Evolutionary conservation across 305 asterid genomes (phyloP).

Genomic region (Vinca major): DNA sequence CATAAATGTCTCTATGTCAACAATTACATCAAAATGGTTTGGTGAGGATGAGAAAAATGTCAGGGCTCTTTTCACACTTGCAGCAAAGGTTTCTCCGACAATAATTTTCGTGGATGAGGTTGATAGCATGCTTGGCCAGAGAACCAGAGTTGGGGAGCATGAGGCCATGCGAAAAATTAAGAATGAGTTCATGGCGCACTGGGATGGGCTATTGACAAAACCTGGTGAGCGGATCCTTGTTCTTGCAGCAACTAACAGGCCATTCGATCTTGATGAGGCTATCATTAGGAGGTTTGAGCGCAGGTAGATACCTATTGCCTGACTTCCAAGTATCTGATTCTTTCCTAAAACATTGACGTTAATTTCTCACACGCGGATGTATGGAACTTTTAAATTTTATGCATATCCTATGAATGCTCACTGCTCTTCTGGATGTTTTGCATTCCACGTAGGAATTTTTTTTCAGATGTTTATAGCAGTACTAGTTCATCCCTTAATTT

Average conservation of each 20-base stretch:
- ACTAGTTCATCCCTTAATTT: not conserved
- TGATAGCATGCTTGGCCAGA: slow-evolving; percentile 97
- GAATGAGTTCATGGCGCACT: slow-evolving; percentile 87
- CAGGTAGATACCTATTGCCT: slow-evolving; percentile 39
- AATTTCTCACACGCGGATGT: not conserved
- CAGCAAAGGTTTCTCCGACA: slow-evolving; percentile 91
- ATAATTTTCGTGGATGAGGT: slow-evolving; percentile 95
- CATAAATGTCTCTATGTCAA: slow-evolving; percentile 95
- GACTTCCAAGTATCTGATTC: not conserved
- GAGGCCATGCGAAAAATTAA: slow-evolving; percentile 97
- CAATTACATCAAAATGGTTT: slow-evolving; percentile 96
- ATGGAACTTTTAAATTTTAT: not conserved
- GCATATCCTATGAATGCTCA: not conserved
- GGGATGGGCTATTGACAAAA: slow-evolving; percentile 91
- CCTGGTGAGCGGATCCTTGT: slow-evolving; percentile 91
- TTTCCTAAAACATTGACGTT: not conserved
- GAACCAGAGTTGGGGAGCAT: slow-evolving; percentile 91
- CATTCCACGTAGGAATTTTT: no score
- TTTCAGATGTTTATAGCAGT: not conserved
- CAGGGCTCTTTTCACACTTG: slow-evolving; percentile 91
- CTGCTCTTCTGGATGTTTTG: not conserved
- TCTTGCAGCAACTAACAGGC: slow-evolving; percentile 94
- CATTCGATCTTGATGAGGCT: slow-evolving; percentile 96
- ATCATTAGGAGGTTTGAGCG: slow-evolving; percentile 96
- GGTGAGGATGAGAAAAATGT: slow-evolving; percentile 98